Evolutionary conservation across 352 stramenopile genomes (phyloP), one percentile per base, ranked within the genome.

Genomic region (Phytophthora podocarpi): DNA sequence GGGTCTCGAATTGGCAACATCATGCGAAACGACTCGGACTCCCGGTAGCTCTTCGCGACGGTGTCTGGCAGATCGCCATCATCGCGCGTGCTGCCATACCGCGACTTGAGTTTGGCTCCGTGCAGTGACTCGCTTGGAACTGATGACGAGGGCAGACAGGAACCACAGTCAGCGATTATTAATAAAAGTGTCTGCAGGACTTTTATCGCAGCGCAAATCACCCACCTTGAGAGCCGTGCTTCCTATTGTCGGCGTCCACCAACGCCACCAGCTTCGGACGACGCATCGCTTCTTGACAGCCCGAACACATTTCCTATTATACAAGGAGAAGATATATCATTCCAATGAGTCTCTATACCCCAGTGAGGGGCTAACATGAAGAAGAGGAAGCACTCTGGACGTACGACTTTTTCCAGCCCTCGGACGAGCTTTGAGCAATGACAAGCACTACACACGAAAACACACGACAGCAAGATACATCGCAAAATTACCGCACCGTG

Each of bases 241-340:
- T 66, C 32, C 67, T 63, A 26, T 31, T 63, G 27, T 70, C 41
- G 3, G 62, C 67, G 39, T 70, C 62, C 30, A 28, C 41, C 18
- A 85, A 20, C 2, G 77, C 48, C 2, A 89, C 57, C 1, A 89
- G 50, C 50, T 89, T 89, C 30, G 63, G 76, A 8, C 64, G 60
- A 5, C 70, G 72, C 80, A 89, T 87, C 20, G 70, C 65, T 45
- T 82, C 64, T 49, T 50, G 59, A 35, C 80, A 89, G 26, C 64
- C 71, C 0, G 77, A 82, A 48, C 80, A 89, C 56, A 89, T 78
- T 64, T 85, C 80, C 76, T 85, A 24, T 7, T n/a, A n/a, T n/a
- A n/a, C n/a, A n/a, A 51, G 20, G 12, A 43, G 1, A 9, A 59
- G 5, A 40, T 9, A 31, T 26, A 59, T 31, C 12, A 52, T 26